These are phyloP conservation scores for Ceraceosorus guamensis DNA, from an alignment of 1,284 basidiomycete genomes.

Conservation along the genomic window DNA sequence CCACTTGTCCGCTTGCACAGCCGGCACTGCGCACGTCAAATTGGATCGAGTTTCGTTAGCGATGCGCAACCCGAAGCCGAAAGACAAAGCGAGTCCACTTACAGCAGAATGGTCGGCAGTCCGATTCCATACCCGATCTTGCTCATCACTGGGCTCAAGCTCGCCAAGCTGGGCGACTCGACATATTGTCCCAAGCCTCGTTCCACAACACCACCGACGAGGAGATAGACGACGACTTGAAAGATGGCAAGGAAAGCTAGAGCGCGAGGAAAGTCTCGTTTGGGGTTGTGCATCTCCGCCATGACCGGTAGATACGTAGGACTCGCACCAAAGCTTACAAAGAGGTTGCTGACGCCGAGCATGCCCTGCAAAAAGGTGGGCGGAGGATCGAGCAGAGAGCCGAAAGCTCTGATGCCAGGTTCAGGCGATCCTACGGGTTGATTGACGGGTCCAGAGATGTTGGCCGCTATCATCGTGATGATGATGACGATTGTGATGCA, in stretches of 20 bases:
- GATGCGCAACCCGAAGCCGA: too few relatives aligned
- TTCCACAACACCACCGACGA: slow-evolving; percentile 41
- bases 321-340: slow-evolving; percentile 31
- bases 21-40: too few relatives aligned
- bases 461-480: slow-evolving; percentile 35
- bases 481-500: slow-evolving; percentile 14
- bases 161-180: slow-evolving; percentile 37
- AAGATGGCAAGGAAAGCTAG: slow-evolving; percentile 21
- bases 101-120: too few relatives aligned
- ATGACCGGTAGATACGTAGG: slow-evolving; percentile 36
- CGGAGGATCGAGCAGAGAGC: slow-evolving; percentile 21
- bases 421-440: slow-evolving; percentile 17
- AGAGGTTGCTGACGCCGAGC: slow-evolving; percentile 29
- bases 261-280: slow-evolving; percentile 25
- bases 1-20: slow-evolving; percentile 33
- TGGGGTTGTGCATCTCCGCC: slow-evolving; percentile 37
- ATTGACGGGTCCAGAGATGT: slow-evolving; percentile 29
- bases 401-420: slow-evolving; percentile 25
- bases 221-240: slow-evolving; percentile 34
- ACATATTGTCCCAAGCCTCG: slow-evolving; percentile 40
- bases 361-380: slow-evolving; percentile 31
- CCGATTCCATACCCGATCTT: slow-evolving; percentile 38
- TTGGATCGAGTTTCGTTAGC: too few relatives aligned
- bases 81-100: too few relatives aligned
- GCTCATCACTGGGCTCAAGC: slow-evolving; percentile 19